Evolutionary conservation across 2,329 filamentous ascomycete species (phyloP).

Genomic region (Davidsoniella eucalypti): DNA sequence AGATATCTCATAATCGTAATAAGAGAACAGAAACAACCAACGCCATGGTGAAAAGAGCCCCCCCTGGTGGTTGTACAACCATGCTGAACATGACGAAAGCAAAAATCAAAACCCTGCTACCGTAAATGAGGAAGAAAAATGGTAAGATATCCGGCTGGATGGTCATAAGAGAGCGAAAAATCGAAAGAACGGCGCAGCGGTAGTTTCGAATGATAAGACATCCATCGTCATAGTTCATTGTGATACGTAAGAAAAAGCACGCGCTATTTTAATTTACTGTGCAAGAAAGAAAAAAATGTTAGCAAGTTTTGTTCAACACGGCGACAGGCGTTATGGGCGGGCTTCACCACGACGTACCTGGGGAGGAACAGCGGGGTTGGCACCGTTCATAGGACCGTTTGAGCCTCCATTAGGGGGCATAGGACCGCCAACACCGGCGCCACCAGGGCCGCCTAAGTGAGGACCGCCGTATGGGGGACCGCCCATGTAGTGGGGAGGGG

Average conservation of each 20-base stretch:
- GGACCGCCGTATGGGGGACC: conserved; percentile 29
- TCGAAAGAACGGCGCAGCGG: neutral
- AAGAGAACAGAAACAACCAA: conserved; percentile 13
- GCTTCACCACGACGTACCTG: conserved; percentile 19
- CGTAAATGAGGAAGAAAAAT: conserved; percentile 4
- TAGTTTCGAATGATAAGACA: conserved; percentile 7
- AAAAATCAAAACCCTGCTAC: conserved; percentile 8
- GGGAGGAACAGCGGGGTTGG: conserved; percentile 23
- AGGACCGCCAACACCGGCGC: conserved; percentile 22
- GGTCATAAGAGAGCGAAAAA: conserved; percentile 3
- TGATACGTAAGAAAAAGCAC: conserved; percentile 13
- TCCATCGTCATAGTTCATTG: conserved; percentile 13
- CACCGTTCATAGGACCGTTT: conserved; percentile 23
- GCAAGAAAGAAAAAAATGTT: neutral
- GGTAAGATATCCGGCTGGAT: conserved; percentile 6
- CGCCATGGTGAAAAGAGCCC: conserved; percentile 10
- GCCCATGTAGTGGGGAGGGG: conserved; percentile 38
- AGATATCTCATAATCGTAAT: conserved; percentile 11
- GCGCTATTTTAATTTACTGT: conserved; percentile 11
- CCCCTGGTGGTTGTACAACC: conserved; percentile 11
- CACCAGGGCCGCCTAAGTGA: conserved; percentile 30
- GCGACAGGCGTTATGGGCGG: neutral
- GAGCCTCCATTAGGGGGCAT: conserved; percentile 22
- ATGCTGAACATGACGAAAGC: conserved; percentile 13
- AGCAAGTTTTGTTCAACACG: neutral